These are phyloP conservation scores for Hyphodiscus sp. DNA, from an alignment of 2,329 filamentous ascomycete species.

Conservation along the genomic window DNA sequence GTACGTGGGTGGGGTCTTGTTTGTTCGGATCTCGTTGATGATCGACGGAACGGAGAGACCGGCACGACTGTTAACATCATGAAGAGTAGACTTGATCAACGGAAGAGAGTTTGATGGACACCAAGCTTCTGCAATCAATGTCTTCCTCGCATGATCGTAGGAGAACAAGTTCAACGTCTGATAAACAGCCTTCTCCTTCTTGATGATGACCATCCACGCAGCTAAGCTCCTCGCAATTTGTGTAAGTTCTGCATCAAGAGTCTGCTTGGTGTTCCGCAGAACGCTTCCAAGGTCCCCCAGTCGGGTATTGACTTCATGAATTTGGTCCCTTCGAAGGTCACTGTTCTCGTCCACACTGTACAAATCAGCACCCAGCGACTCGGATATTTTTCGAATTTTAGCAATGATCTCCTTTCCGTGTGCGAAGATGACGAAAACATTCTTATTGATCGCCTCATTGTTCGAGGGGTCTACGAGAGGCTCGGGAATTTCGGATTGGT, in stretches of 20 bases:
- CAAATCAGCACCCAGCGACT: slow-evolving; percentile 90
- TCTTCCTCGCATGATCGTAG: slow-evolving; percentile 92
- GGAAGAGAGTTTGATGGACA: slow-evolving; percentile 86
- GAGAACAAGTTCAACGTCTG: slow-evolving; percentile 94
- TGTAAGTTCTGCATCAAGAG: slow-evolving; percentile 83
- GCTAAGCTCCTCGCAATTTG: slow-evolving; percentile 90
- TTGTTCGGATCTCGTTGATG: slow-evolving; percentile 94
- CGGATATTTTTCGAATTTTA: slow-evolving; percentile 98
- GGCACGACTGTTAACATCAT: slow-evolving; percentile 93
- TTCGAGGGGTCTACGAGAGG: slow-evolving; percentile 84
- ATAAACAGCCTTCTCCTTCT: slow-evolving; percentile 98
- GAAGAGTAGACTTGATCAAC: slow-evolving; percentile 84
- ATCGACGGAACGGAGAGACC: slow-evolving; percentile 97
- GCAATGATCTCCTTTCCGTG: slow-evolving; percentile 97
- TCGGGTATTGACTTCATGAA: slow-evolving; percentile 93
- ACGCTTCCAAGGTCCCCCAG: slow-evolving; percentile 89
- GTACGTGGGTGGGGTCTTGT: slow-evolving; percentile 95
- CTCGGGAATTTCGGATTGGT: slow-evolving; percentile 96
- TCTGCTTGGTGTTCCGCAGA: slow-evolving; percentile 88
- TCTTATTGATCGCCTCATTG: slow-evolving; percentile 92
- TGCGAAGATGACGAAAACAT: slow-evolving; percentile 98
- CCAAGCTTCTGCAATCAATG: slow-evolving; percentile 96
- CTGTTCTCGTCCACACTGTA: slow-evolving; percentile 98
- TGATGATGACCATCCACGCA: slow-evolving; percentile 95
- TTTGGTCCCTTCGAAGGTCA: slow-evolving; percentile 89